Conservation (phyloP, 2,329 filamentous ascomycete species). For the Aspergillus thermomutatus region DNA sequence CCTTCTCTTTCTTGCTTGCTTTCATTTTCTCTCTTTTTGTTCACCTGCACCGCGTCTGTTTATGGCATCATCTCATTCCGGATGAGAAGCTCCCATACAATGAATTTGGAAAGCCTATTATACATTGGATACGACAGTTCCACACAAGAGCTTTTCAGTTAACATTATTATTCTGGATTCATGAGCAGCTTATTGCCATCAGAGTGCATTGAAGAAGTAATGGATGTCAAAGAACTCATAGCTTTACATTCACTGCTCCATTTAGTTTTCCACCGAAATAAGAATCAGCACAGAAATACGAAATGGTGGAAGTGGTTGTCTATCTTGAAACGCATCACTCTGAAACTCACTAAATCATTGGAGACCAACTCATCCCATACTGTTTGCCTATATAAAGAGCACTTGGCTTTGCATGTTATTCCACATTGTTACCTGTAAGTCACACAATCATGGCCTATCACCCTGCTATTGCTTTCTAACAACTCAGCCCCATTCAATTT, state of each 20-base stretch:
- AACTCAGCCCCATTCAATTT: not conserved
- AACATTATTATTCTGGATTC: not conserved
- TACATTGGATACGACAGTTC: not conserved
- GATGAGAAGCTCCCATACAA: not conserved
- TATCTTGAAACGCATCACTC: constrained; percentile 65
- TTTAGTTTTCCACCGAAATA: constrained; percentile 76
- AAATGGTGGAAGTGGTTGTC: constrained; percentile 79
- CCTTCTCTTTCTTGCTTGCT: not conserved
- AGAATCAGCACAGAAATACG: constrained; percentile 79
- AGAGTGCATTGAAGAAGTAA: constrained; percentile 6
- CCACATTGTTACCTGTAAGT: constrained; percentile 43
- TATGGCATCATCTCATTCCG: not conserved
- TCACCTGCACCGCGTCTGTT: not conserved
- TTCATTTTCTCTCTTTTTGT: not conserved
- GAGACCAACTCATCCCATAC: constrained; percentile 24
- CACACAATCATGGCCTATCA: not conserved
- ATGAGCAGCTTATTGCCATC: not conserved
- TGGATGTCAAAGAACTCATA: constrained; percentile 29
- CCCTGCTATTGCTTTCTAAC: not conserved
- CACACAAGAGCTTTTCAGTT: not conserved
- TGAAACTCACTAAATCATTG: constrained; percentile 51
- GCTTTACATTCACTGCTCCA: constrained; percentile 52
- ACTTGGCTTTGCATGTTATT: constrained; percentile 33
- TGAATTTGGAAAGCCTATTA: not conserved
- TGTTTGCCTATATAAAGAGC: constrained; percentile 25